Evolutionary conservation across 2,329 filamentous ascomycete species (phyloP).

Genomic region (Penicillium corylophilum): DNA sequence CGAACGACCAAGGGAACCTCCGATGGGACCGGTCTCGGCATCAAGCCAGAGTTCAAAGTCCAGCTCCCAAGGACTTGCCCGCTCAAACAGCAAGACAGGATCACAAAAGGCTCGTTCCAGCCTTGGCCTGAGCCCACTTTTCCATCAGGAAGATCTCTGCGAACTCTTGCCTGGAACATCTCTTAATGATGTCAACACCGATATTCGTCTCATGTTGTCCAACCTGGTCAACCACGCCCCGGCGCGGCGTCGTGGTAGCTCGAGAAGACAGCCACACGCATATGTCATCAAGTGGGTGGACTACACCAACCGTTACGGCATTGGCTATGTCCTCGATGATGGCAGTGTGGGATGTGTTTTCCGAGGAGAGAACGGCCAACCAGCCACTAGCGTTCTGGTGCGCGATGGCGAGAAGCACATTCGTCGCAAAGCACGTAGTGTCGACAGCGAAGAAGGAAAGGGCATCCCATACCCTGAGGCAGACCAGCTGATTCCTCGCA

Average conservation of each 20-base stretch:
- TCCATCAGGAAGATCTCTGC: constrained; percentile 38
- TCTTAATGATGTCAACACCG: constrained; percentile 39
- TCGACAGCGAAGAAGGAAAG: constrained; percentile 30
- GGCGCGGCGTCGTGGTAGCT: constrained; percentile 31
- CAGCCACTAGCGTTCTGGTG: constrained; percentile 47
- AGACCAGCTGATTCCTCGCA: constrained; percentile 46
- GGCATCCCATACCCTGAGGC: constrained; percentile 39
- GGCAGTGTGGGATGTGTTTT: constrained; percentile 52
- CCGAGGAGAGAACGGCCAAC: constrained; percentile 46
- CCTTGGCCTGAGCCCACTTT: constrained; percentile 37
- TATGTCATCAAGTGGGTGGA: constrained; percentile 56
- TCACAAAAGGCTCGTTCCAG: constrained; percentile 34
- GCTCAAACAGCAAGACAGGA: constrained; percentile 31
- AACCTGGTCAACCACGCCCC: constrained; percentile 35
- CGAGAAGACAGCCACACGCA: constrained; percentile 38
- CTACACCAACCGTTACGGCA: constrained; percentile 53
- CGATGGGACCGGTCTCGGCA: constrained; percentile 10
- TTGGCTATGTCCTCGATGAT: constrained; percentile 53
- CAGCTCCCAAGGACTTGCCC: constrained; percentile 17
- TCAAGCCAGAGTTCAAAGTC: constrained; percentile 11
- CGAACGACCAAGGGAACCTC: constrained; percentile 13
- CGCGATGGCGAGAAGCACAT: constrained; percentile 49
- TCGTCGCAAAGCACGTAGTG: constrained; percentile 44
- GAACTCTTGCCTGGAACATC: constrained; percentile 41
- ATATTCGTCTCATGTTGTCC: constrained; percentile 40